phyloP scores from a whole-genome alignment of 352 stramenopile species.

The Aphanomyces cochlioides region DNA sequence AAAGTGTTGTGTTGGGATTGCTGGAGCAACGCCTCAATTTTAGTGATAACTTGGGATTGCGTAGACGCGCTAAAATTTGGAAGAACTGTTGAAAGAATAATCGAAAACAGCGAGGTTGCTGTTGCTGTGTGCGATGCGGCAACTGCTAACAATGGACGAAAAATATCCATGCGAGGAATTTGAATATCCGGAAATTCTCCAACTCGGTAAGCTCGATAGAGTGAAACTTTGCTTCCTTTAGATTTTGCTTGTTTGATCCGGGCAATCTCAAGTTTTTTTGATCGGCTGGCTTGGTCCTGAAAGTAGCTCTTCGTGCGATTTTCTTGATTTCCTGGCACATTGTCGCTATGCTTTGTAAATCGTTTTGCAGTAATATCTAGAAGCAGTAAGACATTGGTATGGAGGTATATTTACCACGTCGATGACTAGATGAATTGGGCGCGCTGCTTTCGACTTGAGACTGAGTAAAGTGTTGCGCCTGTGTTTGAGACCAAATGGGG shows the following conservation, averaged over 20 bases:
- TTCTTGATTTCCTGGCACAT: neutral
- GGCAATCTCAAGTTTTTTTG: conserved; percentile 45
- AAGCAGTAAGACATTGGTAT: neutral
- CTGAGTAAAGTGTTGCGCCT: conserved; percentile 46
- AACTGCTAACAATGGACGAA: conserved; percentile 59
- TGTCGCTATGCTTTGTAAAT: neutral
- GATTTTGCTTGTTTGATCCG: conserved; percentile 57
- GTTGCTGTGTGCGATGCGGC: conserved; percentile 50
- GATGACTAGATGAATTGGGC: neutral
- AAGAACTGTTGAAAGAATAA: conserved; percentile 47
- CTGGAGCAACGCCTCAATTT: neutral
- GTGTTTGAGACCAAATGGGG: conserved; percentile 31
- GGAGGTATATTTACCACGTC: neutral
- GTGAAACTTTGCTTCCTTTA: conserved; percentile 52
- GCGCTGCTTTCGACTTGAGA: no score
- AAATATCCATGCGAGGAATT: conserved; percentile 62
- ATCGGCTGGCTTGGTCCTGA: conserved; percentile 35
- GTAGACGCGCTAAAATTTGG: conserved; percentile 21
- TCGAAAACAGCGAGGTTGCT: conserved; percentile 43
- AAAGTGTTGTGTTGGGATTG: conserved; percentile 11
- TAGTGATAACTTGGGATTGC: neutral
- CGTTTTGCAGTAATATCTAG: neutral
- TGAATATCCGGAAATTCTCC: conserved; percentile 80
- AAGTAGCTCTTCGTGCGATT: conserved; percentile 40
- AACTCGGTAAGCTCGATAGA: conserved; percentile 62